phyloP scores from a whole-genome alignment of 768 basidiomycete species.

The Udeniomyces megalosporus region DNA sequence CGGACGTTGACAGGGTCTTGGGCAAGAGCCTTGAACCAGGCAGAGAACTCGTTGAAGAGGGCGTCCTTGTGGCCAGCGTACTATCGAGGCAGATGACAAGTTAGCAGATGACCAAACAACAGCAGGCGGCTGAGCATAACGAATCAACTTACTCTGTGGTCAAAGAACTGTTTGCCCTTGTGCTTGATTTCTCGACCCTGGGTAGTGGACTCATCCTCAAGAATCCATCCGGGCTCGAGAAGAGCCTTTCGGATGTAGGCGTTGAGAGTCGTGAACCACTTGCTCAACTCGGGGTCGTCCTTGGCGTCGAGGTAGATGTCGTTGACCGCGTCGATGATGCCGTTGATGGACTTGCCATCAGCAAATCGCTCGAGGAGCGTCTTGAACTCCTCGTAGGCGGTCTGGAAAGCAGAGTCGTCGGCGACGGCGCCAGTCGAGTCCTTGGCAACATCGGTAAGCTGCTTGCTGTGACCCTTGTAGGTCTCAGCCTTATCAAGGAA shows the following conservation, averaged over 20 bases:
- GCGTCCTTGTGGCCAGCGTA: conserved; percentile 66
- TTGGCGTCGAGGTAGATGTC: conserved; percentile 56
- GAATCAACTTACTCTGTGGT: conserved; percentile 28
- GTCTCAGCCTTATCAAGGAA: conserved; percentile 34
- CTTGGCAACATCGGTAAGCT: conserved; percentile 29
- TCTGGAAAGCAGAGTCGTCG: conserved; percentile 42
- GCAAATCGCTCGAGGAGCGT: conserved; percentile 84
- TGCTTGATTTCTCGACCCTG: conserved; percentile 52
- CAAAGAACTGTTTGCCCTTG: conserved; percentile 59
- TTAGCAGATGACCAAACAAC: neutral
- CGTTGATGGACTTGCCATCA: conserved; percentile 42
- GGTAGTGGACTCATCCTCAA: conserved; percentile 56
- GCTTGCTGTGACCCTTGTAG: conserved; percentile 36
- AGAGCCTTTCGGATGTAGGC: conserved; percentile 52
- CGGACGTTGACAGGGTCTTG: conserved; percentile 35
- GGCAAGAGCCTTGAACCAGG: conserved; percentile 72
- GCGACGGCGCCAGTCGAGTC: conserved; percentile 27
- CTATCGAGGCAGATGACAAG: conserved; percentile 20
- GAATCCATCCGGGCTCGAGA: conserved; percentile 66
- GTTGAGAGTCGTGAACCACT: conserved; percentile 54
- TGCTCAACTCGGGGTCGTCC: conserved; percentile 53
- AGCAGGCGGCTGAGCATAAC: neutral
- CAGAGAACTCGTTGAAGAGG: conserved; percentile 49
- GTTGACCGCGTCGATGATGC: conserved; percentile 53
- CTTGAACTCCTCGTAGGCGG: conserved; percentile 48